Conservation (phyloP, 768 basidiomycete species). For the Cystofilobasidium ferigula region DNA sequence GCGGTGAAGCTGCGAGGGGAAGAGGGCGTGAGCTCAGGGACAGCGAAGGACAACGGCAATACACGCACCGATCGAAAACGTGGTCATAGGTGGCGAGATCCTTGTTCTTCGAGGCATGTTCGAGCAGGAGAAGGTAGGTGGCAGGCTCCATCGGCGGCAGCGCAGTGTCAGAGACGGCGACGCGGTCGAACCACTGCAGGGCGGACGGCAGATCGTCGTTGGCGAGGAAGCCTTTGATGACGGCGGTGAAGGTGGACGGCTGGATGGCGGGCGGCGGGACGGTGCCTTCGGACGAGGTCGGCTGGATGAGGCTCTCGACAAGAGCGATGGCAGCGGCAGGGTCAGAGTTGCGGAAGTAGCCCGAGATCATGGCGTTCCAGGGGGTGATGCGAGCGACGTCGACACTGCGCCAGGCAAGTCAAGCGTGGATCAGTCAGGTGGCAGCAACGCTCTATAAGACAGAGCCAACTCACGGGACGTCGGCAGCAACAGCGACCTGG, state of each 20-base stretch:
- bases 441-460: neutral
- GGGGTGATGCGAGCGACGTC: conserved; percentile 42
- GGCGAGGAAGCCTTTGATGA: conserved; percentile 44
- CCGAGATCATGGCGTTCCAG: conserved; percentile 54
- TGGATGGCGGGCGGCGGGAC: conserved; percentile 26
- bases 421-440: conserved; percentile 27
- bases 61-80: conserved; percentile 6
- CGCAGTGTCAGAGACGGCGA: neutral
- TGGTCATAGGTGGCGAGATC: conserved; percentile 21
- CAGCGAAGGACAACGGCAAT: neutral
- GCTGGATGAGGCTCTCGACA: conserved; percentile 21
- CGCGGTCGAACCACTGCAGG: conserved; percentile 28
- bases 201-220: conserved; percentile 42
- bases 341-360: conserved; percentile 44
- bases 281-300: conserved; percentile 36
- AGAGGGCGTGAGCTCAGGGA: neutral
- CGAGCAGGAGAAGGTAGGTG: conserved; percentile 19
- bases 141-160: conserved; percentile 15
- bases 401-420: conserved; percentile 21
- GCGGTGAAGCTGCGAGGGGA: conserved; percentile 10
- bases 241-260: conserved; percentile 26
- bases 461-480: neutral
- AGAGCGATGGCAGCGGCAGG: conserved; percentile 25
- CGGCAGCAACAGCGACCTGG: conserved; percentile 2
- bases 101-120: conserved; percentile 5